Base-by-base conservation (phyloP, 2,329 filamentous ascomycete species). In the Diplodia scrobiculata region DNA sequence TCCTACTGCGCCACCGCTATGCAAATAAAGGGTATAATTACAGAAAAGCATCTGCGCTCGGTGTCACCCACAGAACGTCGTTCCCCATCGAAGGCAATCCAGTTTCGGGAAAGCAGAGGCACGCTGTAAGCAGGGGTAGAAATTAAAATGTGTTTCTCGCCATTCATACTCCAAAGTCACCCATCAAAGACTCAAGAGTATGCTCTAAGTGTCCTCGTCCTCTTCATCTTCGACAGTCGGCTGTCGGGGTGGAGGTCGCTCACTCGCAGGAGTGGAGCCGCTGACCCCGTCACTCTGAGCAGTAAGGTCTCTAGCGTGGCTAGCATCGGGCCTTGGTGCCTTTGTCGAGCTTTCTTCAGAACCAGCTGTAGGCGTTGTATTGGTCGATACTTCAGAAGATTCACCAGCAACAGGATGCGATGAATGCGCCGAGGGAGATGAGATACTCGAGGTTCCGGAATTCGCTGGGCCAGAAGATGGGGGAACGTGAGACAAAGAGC, bases 1-100 rank as follows among this genome's bases (percentile, higher is more conserved):
- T 60, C 38, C 55, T 50, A n/a, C 53, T 65, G 25, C 63, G 63
- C 63, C 63, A 36, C 27, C 63, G 63, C 63, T 58, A 65, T 65
- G 63, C 63, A 65, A 65, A 50, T 41, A 51, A 58, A 65, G 63
- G 63, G 63, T 65, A 65, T 58, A 65, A 58, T n/a, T 45, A 55
- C 52, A 65, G 27, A 38, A 19, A 50, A 36, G n/a, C 41, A 11
- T 25, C 17, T 47, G 19, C 34, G 14, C n/a, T 41, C 38, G 53
- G 29, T 29, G 7, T 36, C 7, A n/a, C 27, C 29, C 29, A 34
- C 14, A 4, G 11, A 34, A 54, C 5, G 6, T 10, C 10, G 14
- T 55, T 6, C n/a, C 19, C 3, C 34, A 25, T 14, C 34, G 29
- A 45, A 32, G 10, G 14, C n/a, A 21, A 34, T 4, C 41, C 17